A percentile compares a stretch with the other conserved stretches of the same genome.
These are phyloP conservation scores for Periconia macrospinosa DNA, from an alignment of 2,329 filamentous ascomycete species.

Conservation along the genomic window DNA sequence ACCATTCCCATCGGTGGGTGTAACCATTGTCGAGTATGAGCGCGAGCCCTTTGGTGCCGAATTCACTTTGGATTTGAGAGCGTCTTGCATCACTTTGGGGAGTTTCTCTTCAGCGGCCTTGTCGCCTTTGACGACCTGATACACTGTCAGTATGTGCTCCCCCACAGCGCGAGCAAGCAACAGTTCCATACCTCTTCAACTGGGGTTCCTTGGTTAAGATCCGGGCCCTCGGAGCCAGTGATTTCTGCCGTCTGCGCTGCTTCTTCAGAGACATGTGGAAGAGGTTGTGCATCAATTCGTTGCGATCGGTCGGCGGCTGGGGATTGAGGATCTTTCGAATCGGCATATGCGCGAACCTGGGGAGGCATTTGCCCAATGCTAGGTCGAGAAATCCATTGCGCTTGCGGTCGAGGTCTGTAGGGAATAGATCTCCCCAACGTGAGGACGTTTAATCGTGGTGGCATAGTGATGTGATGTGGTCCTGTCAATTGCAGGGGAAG, in stretches of 20 bases:
- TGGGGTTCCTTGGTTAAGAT: conserved; percentile 66
- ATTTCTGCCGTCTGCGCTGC: conserved; percentile 62
- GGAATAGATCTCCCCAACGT: conserved; percentile 35
- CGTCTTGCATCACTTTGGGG: conserved; percentile 67
- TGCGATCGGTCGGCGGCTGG: conserved; percentile 34
- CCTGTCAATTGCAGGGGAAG: conserved; percentile 7
- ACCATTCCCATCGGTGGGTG: conserved; percentile 16
- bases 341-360: conserved; percentile 35
- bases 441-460: conserved; percentile 41
- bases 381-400: conserved; percentile 32
- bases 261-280: conserved; percentile 67
- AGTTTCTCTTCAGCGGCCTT: conserved; percentile 63
- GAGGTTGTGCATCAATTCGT: conserved; percentile 35
- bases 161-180: neutral
- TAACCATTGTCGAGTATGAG: conserved; percentile 58
- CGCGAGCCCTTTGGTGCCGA: conserved; percentile 49
- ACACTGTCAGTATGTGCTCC: conserved; percentile 11
- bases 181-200: conserved; percentile 63
- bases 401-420: conserved; percentile 29
- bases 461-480: conserved; percentile 33
- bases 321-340: conserved; percentile 32
- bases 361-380: conserved; percentile 21
- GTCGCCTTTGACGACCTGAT: conserved; percentile 65
- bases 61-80: conserved; percentile 53
- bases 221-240: conserved; percentile 60